Base-by-base conservation (phyloP, 2,329 filamentous ascomycete species). In the Elsinoe perseae region DNA sequence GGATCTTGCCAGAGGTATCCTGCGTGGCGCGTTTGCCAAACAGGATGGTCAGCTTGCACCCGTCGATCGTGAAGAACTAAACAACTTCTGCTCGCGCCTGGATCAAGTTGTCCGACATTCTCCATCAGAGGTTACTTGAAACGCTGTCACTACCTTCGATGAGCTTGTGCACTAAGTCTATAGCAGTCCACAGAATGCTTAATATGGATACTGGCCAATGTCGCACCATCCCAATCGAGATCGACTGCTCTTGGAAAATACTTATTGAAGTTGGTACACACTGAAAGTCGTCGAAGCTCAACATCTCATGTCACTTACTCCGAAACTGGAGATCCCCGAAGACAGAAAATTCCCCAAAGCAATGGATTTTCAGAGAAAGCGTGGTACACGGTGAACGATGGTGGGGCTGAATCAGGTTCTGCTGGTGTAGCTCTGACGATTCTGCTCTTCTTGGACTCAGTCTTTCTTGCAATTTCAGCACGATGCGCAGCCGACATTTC, bases 181-280 rank as follows among this genome's bases (percentile, higher is more conserved):
- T 58, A 14, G 18, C 59, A 61, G 57, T 61, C 58, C 46, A 56
- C 55, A 56, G 50, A 55, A 36, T 56, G 57, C 25, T 6, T 57
- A 20, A 52, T 54, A 53, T 59, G 59, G 59, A 58, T 59, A 10
- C 44, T 58, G 6, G 40, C 44, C 38, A 57, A 59, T 52, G 53
- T 61, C 14, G 48, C 53, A 18, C 54, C 58, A 16, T 61, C 59
- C 16, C 46, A 43, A 8, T 52, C 36, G 14, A 53, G 59, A 16
- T 54, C 57, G 20, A 36, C 34, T 27, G 59, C 57, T 20, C 44
- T 61, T 20, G 59, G 59, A 4, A 58, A 56, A 34, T 59, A 61
- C 38, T 43, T 59, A 1, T 23, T 58, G 7, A 61, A 58, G 23
- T 18, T 59, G 2, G 28, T 34, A 20, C 23, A 56, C 46, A 16